Evolutionary conservation across 768 basidiomycete genomes (phyloP).

Genomic region (Sarcomyxa edulis): DNA sequence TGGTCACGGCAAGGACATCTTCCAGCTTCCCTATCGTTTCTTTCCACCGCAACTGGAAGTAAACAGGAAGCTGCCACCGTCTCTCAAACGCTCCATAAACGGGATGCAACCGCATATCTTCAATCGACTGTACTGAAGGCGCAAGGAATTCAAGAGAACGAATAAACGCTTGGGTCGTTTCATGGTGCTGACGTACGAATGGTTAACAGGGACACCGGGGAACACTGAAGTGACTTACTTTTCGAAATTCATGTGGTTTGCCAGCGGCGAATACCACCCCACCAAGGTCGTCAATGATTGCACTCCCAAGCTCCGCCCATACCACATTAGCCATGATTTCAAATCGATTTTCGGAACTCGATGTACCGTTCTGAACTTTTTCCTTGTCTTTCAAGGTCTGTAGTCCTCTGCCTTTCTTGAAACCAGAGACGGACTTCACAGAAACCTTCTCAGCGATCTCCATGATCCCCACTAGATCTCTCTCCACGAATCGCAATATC

Average conservation of each 20-base stretch:
- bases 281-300: conserved; percentile 85
- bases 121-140: conserved; percentile 66
- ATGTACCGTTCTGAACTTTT: no score
- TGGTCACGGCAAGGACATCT: conserved; percentile 44
- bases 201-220: conserved; percentile 4
- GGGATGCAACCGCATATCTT: conserved; percentile 67
- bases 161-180: conserved; percentile 79
- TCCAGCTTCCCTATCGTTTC: conserved; percentile 82
- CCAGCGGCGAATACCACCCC: conserved; percentile 85
- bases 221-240: conserved; percentile 39
- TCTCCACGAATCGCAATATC: conserved; percentile 74
- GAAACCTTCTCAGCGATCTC: conserved; percentile 67
- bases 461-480: conserved; percentile 71
- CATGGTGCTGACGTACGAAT: conserved; percentile 59
- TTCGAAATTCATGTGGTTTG: conserved; percentile 83
- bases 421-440: conserved; percentile 31
- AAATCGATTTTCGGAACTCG: no score
- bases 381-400: conserved; percentile 5
- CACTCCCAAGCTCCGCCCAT: conserved; percentile 78
- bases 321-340: conserved; percentile 85
- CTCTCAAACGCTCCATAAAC: conserved; percentile 69
- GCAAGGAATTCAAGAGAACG: conserved; percentile 77
- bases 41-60: conserved; percentile 97
- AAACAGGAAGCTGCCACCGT: conserved; percentile 94
- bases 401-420: neutral